These are phyloP conservation scores for Naumovozyma dairenensis DNA, from an alignment of 805 yeast species.

Conservation along the genomic window DNA sequence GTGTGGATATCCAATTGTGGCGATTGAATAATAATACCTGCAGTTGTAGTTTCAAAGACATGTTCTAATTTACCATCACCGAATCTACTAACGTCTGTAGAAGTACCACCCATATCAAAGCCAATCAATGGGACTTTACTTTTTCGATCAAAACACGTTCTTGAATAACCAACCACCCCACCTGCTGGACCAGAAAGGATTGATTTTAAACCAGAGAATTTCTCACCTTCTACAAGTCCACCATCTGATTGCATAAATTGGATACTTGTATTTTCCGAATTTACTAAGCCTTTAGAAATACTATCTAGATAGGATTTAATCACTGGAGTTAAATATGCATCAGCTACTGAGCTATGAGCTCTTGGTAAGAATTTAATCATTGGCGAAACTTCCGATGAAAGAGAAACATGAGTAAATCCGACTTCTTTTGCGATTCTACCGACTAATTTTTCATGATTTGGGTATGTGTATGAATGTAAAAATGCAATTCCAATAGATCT, in stretches of 20 bases:
- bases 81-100: conserved; percentile 74
- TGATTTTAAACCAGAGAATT: conserved; percentile 81
- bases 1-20: conserved; percentile 78
- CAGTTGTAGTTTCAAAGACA: conserved; percentile 74
- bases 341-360: conserved; percentile 70
- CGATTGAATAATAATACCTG: conserved; percentile 74
- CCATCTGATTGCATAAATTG: conserved; percentile 97
- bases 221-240: conserved; percentile 75
- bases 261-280: conserved; percentile 39
- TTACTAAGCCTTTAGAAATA: conserved; percentile 51
- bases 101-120: conserved; percentile 88
- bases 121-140: conserved; percentile 59
- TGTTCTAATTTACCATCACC: conserved; percentile 63
- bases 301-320: conserved; percentile 53
- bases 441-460: conserved; percentile 53
- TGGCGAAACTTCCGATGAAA: conserved; percentile 62
- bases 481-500: conserved; percentile 63
- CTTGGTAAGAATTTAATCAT: conserved; percentile 71
- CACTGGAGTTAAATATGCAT: conserved; percentile 76
- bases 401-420: conserved; percentile 61
- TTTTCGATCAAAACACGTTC: conserved; percentile 58
- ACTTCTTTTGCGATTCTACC: conserved; percentile 50
- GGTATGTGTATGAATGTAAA: conserved; percentile 64
- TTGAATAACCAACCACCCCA: conserved; percentile 89
- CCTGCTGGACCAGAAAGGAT: conserved; percentile 96